A percentile compares a stretch with the other conserved stretches of the same genome.
phyloP scores from a whole-genome alignment of 176 grass and related monocot genomes.

The Oryza longistaminata region DNA sequence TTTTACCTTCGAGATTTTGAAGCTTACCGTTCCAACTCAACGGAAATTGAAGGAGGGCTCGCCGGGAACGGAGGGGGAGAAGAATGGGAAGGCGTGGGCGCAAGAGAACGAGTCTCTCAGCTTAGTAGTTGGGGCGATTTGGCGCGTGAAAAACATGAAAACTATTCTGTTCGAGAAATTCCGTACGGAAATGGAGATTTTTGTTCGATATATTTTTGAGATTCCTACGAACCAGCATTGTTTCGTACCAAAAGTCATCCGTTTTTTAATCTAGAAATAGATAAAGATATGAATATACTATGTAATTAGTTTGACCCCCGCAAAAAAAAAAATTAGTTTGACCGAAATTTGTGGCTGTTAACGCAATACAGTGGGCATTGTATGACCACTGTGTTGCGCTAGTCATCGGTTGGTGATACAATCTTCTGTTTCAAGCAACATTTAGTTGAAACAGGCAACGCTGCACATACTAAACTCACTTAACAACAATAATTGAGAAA shows the following conservation, averaged over 20 bases:
- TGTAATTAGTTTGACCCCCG: neutral
- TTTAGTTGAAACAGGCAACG: neutral
- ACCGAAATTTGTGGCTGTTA: neutral
- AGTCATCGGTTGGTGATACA: neutral
- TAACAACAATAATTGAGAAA: too few relatives aligned
- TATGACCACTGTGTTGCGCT: neutral
- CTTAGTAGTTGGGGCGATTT: slow-evolving; percentile 4
- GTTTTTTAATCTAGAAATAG: neutral
- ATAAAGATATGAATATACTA: too few relatives aligned
- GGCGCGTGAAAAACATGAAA: neutral
- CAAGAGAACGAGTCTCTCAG: slow-evolving; percentile 16
- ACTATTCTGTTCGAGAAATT: neutral
- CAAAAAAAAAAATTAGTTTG: neutral
- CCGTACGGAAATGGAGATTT: neutral
- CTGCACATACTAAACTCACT: neutral
- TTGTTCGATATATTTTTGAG: neutral
- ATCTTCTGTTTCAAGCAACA: neutral
- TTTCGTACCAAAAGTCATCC: neutral
- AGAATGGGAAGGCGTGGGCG: slow-evolving; percentile 22
- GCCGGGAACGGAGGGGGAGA: slow-evolving; percentile 1
- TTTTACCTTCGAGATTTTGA: too few relatives aligned
- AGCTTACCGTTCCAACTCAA: too few relatives aligned
- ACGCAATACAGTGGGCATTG: neutral
- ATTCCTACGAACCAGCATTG: neutral
- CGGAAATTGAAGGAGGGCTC: slow-evolving; percentile 1